These are phyloP conservation scores for Phialocephala sp. DNA, from an alignment of 2,329 filamentous ascomycete species.

Conservation along the genomic window DNA sequence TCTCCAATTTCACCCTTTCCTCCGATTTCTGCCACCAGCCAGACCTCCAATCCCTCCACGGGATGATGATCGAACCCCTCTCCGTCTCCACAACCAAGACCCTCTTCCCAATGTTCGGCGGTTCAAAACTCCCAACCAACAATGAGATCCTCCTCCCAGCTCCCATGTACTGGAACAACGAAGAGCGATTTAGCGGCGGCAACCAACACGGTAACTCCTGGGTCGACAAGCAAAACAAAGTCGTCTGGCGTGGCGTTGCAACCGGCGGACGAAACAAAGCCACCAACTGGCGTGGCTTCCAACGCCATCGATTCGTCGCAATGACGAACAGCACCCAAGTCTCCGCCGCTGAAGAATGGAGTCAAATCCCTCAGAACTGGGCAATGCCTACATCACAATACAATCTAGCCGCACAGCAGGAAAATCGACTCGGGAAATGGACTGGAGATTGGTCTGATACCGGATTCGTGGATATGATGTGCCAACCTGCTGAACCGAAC, in stretches of 20 bases:
- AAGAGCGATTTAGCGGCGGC: constrained; percentile 65
- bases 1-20: constrained; percentile 53
- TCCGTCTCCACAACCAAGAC: constrained; percentile 58
- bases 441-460: constrained; percentile 42
- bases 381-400: constrained; percentile 56
- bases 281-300: constrained; percentile 60
- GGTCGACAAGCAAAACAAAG: constrained; percentile 58
- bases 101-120: constrained; percentile 64
- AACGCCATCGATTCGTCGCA: constrained; percentile 61
- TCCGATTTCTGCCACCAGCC: constrained; percentile 54
- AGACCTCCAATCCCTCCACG: constrained; percentile 59
- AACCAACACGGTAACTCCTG: constrained; percentile 61
- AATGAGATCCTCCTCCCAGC: constrained; percentile 69
- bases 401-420: constrained; percentile 49
- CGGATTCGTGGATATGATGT: constrained; percentile 49
- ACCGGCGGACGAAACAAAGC: constrained; percentile 59
- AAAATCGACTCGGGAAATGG: constrained; percentile 49
- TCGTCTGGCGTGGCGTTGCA: constrained; percentile 69
- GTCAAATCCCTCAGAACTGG: constrained; percentile 55
- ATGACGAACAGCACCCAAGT: constrained; percentile 56
- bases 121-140: constrained; percentile 66
- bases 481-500: constrained; percentile 48
- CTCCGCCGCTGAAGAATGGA: constrained; percentile 42
- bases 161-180: constrained; percentile 66
- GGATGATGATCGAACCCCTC: constrained; percentile 61